These are phyloP conservation scores for Tetrapisispora pingtungensis DNA, from an alignment of 805 yeast genomes.

Conservation along the genomic window DNA sequence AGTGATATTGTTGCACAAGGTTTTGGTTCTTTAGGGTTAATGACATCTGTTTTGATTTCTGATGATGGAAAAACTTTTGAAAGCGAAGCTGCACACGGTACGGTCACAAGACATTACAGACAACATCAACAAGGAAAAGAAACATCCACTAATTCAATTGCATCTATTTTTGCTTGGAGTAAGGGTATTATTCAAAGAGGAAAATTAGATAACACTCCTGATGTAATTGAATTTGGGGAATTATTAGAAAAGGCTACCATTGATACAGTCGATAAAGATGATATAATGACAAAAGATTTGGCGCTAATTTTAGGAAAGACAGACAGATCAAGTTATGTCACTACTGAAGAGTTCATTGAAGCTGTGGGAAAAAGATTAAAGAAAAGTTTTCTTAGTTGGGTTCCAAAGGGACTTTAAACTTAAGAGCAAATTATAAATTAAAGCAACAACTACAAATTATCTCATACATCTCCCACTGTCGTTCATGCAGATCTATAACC, in stretches of 20 bases:
- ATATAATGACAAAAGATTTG: conserved; percentile 92
- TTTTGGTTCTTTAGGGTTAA: conserved; percentile 89
- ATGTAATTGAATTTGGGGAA: conserved; percentile 71
- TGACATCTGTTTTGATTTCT: conserved; percentile 95
- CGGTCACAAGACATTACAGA: conserved; percentile 95
- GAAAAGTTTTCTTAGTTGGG: conserved; percentile 8
- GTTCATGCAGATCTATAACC: no score
- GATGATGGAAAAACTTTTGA: conserved; percentile 95
- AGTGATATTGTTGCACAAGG: conserved; percentile 97
- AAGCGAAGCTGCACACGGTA: conserved; percentile 98
- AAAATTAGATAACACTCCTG: conserved; percentile 75
- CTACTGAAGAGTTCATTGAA: conserved; percentile 84
- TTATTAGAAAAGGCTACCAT: conserved; percentile 72
- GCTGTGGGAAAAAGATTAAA: conserved; percentile 63
- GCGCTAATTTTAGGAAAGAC: conserved; percentile 86
- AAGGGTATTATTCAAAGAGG: conserved; percentile 93
- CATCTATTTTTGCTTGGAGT: conserved; percentile 95
- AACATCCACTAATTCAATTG: conserved; percentile 94
- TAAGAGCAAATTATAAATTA: conserved; percentile 2
- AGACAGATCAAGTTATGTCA: conserved; percentile 69
- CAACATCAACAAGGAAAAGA: conserved; percentile 94
- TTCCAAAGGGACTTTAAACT: background rate
- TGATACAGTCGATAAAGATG: conserved; percentile 75
- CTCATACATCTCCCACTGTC: no score
- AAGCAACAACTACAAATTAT: no score